Base-by-base conservation (phyloP, 2,329 filamentous ascomycete genomes). In the Aspergillus luchuensis region DNA sequence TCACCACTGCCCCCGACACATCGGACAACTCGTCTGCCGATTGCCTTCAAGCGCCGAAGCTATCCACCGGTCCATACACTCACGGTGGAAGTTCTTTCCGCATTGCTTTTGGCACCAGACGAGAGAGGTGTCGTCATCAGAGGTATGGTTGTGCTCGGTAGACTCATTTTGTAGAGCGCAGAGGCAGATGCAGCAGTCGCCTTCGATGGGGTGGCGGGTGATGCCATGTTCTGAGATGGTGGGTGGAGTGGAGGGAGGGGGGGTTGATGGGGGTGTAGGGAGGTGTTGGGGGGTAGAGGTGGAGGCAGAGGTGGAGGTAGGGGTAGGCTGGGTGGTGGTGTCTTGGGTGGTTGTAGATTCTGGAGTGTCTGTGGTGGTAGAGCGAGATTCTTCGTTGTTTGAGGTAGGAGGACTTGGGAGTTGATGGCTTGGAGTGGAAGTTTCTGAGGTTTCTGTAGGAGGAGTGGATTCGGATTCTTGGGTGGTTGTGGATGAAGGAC, bases 81-180 rank as follows among this genome's bases (percentile, higher is more conserved):
- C 28, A 11, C 23, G n/a, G 19, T 60, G 58, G 25, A 51, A 56
- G 19, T 56, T 60, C 1, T 13, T 15, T 5, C 58, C 58, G 11
- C 49, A 54, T 38, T 43, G 23, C 6, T 15, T 39, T 25, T 54
- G 53, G 10, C 19, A 51, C 33, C 50, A 53, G 33, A 43, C 43
- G 1, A 56, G 13, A 1, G 15, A 13, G 33, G 11, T 13, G 11
- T 15, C 11, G 33, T 36, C 8, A 0, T 28, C 25, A 28, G 25
- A 2, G 25, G 2, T 28, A 28, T 28, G 25, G 25, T 2, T 28
- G 17, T 51, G 3, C 8, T 43, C 4, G 33, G 49, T 15, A 19
- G 30, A 2, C 1, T 5, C 1, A 7, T 10, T 4, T 1, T 15
- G 8, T 10, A 56, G 39, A 25, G 39, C 8, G 15, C 28, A 25